phyloP scores from a whole-genome alignment of 1,284 basidiomycete species.

The Exobasidium rhododendri region DNA sequence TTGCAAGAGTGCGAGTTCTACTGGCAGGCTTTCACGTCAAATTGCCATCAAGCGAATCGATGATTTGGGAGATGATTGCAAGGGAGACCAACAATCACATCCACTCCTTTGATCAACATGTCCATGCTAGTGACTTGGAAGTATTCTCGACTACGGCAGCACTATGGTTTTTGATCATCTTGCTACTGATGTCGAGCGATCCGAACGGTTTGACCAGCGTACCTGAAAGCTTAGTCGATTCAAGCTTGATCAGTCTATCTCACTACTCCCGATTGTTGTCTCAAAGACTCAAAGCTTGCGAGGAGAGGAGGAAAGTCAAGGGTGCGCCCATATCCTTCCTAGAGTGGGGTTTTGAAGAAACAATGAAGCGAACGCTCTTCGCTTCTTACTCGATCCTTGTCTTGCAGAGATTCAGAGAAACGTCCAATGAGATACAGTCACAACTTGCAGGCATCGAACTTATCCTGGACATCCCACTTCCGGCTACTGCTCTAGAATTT shows the following conservation, averaged over 20 bases:
- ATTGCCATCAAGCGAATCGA: conserved; percentile 34
- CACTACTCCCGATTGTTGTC: conserved; percentile 27
- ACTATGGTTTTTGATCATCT: conserved; percentile 44
- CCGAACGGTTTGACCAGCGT: background rate
- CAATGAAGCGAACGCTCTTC: conserved; percentile 40
- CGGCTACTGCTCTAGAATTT: conserved; percentile 37
- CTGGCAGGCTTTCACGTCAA: conserved; percentile 42
- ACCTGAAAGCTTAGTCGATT: conserved; percentile 22
- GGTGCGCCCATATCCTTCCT: conserved; percentile 12
- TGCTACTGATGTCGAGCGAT: conserved; percentile 40
- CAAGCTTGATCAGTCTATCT: conserved; percentile 29
- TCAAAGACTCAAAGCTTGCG: conserved; percentile 4
- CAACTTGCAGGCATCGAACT: conserved; percentile 31
- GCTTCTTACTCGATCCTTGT: conserved; percentile 42
- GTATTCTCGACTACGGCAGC: conserved; percentile 36
- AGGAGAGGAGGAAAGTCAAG: conserved; percentile 2
- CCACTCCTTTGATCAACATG: conserved; percentile 13
- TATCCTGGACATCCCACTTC: conserved; percentile 37
- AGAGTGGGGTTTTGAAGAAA: conserved; percentile 31
- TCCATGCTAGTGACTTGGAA: conserved; percentile 17
- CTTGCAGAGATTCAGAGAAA: conserved; percentile 41
- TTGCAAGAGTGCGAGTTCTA: conserved; percentile 38
- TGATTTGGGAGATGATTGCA: conserved; percentile 37
- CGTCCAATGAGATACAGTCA: conserved; percentile 23
- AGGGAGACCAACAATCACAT: conserved; percentile 26